Base-by-base conservation (phyloP, 2,329 filamentous ascomycete genomes). In the Helotiales sp. region DNA sequence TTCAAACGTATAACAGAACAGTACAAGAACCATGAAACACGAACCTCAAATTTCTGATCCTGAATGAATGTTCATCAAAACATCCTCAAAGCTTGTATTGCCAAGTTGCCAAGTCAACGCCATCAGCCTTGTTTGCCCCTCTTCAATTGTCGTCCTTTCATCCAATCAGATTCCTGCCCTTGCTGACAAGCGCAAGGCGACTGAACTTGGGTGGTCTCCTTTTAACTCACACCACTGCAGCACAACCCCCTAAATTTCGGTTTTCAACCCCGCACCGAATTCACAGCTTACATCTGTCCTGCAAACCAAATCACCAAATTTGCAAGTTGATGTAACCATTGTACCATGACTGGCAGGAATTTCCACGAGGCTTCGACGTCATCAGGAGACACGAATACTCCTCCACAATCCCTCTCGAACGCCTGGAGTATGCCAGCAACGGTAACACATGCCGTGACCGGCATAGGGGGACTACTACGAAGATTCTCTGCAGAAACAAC, bases 401-500 rank as follows among this genome's bases (percentile, higher is more conserved):
- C 71, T 27, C 70, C 74, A 25, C 40, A 25, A 65, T 72, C 74
- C 58, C 59, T 77, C 42, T 72, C 74, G 53, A 76, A 75, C 55
- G 80, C 80, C 65, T 73, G 62, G 58, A 54, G 54, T 15, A 55
- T 81, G 63, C 75, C 79, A 34, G 51, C 79, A 55, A 77, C 79
- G 4, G 78, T 81, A 63, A 77, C 73, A 40, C 76, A 80, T 67
- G 78, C 80, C 47, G 76, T 81, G 67, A 84, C 84, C n/a, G n/a
- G n/a, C n/a, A n/a, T n/a, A n/a, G n/a, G n/a, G 31, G 87, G 87
- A 17, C 77, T 91, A 52, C 83, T 90, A 62, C 83, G 88, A 33
- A 86, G 88, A 59, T 83, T 91, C 66, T 85, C 82, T 25, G 75
- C 79, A 10, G 80, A 83, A 71, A 72, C 58, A 31, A 67, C 70